Base-by-base conservation (phyloP, 2,329 filamentous ascomycete genomes). In the Fusarium guadeloupense region DNA sequence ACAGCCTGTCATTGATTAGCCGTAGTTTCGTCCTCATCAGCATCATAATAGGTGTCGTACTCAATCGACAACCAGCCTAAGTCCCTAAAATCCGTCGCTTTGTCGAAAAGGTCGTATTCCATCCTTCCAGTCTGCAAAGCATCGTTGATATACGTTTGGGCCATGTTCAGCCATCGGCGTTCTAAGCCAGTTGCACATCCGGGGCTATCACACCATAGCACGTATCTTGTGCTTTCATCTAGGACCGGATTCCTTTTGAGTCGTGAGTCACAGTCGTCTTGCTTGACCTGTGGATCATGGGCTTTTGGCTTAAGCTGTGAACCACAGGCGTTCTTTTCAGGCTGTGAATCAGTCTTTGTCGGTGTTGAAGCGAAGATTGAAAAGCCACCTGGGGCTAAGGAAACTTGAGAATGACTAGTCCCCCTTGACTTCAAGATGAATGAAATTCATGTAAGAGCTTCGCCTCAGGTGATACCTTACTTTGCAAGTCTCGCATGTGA, bases 141-240 rank as follows among this genome's bases (percentile, higher is more conserved):
- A n/a, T 41, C n/a, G 25, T 33, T 25, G 12, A 48, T 3, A 42
- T 48, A 48, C 16, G 21, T n/a, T n/a, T 42, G 17, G 6, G 33
- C 47, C 53, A 55, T 53, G 9, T 5, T 55, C 47, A 35, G 17
- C 53, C 47, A 55, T 13, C 39, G 40, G 16, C 13, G 33, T 16
- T 20, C 53, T 0, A 21, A 46, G 1, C 40, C 40, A 0, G 48
- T 53, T 9, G 23, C 40, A 16, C 53, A 55, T 6, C 53, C 28
- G 10, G 33, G 10, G 1, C 14, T 46, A 17, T 25, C 21, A n/a
- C 53, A 56, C 53, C 40, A 54, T 2, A 54, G 34, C 1, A 53
- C 6, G 13, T 54, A 34, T 16, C 40, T 46, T 17, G 9, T 46
- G 4, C 10, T 16, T 13, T 41, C 23, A 19, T 41, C 9, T 2